Evolutionary conservation across 2,329 filamentous ascomycete species (phyloP), one percentile per base, ranked within the genome.

Genomic region (Parascedosporium putredinis): DNA sequence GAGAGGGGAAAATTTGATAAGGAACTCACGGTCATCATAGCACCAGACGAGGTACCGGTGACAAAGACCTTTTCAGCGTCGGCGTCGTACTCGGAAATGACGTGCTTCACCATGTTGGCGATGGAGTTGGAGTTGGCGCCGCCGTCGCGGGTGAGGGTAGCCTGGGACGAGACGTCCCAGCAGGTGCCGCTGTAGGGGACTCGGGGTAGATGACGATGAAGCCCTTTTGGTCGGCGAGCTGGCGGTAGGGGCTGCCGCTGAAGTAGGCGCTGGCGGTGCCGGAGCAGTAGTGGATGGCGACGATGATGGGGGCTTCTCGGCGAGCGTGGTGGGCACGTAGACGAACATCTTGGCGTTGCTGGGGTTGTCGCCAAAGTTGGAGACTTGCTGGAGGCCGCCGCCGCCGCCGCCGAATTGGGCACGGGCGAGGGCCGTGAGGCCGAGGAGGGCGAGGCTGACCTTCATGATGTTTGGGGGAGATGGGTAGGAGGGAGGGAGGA

Each of bases 31-130:
- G 70, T 71, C 71, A 74, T 73, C 69, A 75, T 75, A n/a, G 64
- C 70, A 1, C 72, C 72, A 0, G 69, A 73, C 3, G 64, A 69
- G 0, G 60, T 61, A 2, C 79, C 78, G 0, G 73, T 77, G 2
- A 74, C 74, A 52, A 73, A 81, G 2, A 81, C 74, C 50, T 67
- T 68, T 53, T 58, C 64, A 25, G 68, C 56, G 56, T 82, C 73
- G 23, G 67, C 76, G 2, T 65, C 64, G 62, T 81, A 79, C 57
- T 68, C 68, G 7, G 59, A 54, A n/a, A 81, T 60, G 3, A 74
- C 67, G 55, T 77, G 80, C 34, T 62, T 66, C 44, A 81, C 76
- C 77, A 82, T 81, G 57, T 75, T 78, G 22, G 72, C 74, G 51
- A 83, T 77, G 0, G 69, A 68, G 38, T 73, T 71, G 45, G 69